A percentile compares a stretch with the other conserved stretches of the same genome.
Conservation (phyloP, 2,329 filamentous ascomycete genomes). For the Colletotrichum simmondsii region DNA sequence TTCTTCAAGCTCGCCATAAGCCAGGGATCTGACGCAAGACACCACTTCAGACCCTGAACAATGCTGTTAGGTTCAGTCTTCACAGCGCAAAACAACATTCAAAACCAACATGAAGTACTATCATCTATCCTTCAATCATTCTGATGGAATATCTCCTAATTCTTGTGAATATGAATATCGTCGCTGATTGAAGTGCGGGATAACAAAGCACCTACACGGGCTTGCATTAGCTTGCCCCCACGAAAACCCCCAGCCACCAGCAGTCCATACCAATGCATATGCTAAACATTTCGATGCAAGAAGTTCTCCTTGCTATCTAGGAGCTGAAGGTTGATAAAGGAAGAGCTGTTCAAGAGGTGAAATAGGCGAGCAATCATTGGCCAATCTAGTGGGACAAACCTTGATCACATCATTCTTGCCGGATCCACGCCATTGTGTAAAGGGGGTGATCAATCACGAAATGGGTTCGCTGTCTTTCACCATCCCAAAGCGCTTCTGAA, state of each 20-base stretch:
- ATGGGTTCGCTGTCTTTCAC: constrained; percentile 21
- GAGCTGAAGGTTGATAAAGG: not conserved
- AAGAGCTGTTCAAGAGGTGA: not conserved
- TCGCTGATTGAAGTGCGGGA: not conserved
- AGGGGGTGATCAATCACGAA: constrained; percentile 29
- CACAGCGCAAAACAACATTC: not conserved
- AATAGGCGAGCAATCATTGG: constrained; percentile 10
- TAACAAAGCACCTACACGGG: not conserved
- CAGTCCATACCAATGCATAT: too few relatives aligned
- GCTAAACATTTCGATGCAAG: too few relatives aligned
- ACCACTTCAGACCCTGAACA: not conserved
- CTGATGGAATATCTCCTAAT: not conserved
- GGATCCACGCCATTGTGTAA: constrained; percentile 29
- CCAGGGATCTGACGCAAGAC: constrained; percentile 15
- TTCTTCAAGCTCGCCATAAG: constrained; percentile 7
- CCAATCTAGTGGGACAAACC: not conserved
- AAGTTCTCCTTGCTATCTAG: not conserved
- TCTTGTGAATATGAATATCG: not conserved
- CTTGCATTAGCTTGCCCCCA: not conserved
- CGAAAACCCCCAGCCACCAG: not conserved
- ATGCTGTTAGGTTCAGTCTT: not conserved
- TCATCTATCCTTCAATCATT: not conserved
- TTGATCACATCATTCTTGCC: constrained; percentile 26
- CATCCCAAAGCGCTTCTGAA: not conserved
- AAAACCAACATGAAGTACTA: too few relatives aligned